Evolutionary conservation across 768 basidiomycete species (phyloP), one percentile per base, ranked within the genome.

Genomic region (Grammothele lineata): DNA sequence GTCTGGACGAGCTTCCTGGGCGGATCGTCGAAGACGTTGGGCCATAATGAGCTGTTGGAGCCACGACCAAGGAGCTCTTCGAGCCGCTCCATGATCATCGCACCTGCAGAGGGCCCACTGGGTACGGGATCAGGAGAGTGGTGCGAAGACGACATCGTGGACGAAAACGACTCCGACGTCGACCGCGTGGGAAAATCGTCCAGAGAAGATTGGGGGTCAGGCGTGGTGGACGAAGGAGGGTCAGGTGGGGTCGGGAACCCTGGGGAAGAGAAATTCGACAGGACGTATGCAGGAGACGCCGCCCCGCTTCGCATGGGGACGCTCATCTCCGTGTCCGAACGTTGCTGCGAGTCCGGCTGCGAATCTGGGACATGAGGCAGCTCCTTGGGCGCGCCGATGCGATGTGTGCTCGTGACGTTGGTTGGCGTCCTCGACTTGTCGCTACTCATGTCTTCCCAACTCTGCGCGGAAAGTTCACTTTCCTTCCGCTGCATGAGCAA

Each of bases 1-100:
- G 87, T 85, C 34, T 94, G 70, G 14, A 96, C 69, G 33, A 97
- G 69, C 63, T 86, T 92, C 35, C 96, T 80, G 6, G 92, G 90
- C 14, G 92, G 89, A 52, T 89, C 82, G 54, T 95, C 92, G 41
- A 94, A 72, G 23, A 76, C 75, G 37, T 77, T 75, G 5, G 85
- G 71, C 75, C 78, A 79, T 57, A 80, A 66, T 1, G 75, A 58
- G 43, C 70, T 62, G 75, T 76, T 58, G 72, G 80, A 73, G 22
- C 80, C 81, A 41, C 78, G 75, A 24, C 77, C 71, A n/a, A 90
- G 67, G 55, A 77, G 75, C 48, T 86, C 85, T 27, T 89, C 85
- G 33, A 91, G 70, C 11, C 80, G 77, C 43, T 87, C 83, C 47
- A 89, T 70, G 17, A 90, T 67, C 21, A 77, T 60, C 21, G 73